Base-by-base conservation (phyloP, 306 rosid genomes). In the Casuarina cunninghamiana region DNA sequence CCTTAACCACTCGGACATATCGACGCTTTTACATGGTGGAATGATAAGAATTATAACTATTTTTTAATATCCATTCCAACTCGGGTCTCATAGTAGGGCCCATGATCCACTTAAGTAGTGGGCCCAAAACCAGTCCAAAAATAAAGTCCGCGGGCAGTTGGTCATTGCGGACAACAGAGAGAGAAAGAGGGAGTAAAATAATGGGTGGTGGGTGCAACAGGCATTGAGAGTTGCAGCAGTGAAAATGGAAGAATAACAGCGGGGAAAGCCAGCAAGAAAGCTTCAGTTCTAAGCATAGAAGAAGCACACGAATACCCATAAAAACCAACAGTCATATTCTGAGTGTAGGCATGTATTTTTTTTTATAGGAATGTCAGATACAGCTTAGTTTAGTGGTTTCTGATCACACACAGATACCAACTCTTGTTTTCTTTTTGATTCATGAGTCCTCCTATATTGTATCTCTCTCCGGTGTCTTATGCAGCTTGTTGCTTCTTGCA, bases 281-380 rank as follows among this genome's bases (percentile, higher is more conserved):
- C 84, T 84, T 86, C 63, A 79, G 60, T 67, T 71, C 67, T 80
- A 83, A 85, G 79, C 77, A 62, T 72, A 78, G 67, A 46, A 66
- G 53, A 49, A 50, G 16, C 9, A 2, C 45, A 53, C 53, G 45
- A 16, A 69, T 48, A 17, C 32, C 43, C 62, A 74, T 84, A 81
- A 76, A 81, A 76, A 81, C 66, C 72, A 82, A 57, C 15, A 37
- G 62, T 63, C n/a, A 53, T 66, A 72, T 77, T 16, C 38, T 42
- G 6, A 4, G 49, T 26, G 60, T 63, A 39, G 2, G 32, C 63
- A 43, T 32, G 48, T 58, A 15, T 26, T 37, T 35, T 35, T 78
- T 77, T 73, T 81, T 32, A 74, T 72, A 85, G 88, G 91, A 86
- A 87, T 86, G 90, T 87, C 89, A 87, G 87, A 63, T 58, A 48